phyloP scores from a whole-genome alignment of 345 rosid species.

The Lepidium sativum region DNA sequence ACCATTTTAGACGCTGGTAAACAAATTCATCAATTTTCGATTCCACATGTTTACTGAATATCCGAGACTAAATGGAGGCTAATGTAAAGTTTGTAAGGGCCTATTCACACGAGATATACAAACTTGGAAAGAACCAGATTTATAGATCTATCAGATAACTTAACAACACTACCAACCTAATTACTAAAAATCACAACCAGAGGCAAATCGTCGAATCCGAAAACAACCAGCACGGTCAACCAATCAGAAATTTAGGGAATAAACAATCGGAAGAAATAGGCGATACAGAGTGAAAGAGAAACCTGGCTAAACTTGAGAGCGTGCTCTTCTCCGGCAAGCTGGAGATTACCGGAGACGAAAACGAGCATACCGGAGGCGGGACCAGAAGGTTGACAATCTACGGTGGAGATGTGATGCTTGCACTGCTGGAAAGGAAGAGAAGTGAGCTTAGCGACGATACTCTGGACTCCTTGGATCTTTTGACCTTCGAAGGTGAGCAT shows the following conservation, averaged over 20 bases:
- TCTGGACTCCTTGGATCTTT: conserved; percentile 71
- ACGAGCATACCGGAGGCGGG: conserved; percentile 86
- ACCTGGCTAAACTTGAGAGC: conserved; percentile 88
- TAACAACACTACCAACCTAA: not conserved
- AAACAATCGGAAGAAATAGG: not conserved
- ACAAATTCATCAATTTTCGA: not conserved
- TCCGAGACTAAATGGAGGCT: not conserved
- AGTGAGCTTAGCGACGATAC: conserved; percentile 76
- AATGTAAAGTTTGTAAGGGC: not conserved
- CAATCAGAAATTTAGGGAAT: not conserved
- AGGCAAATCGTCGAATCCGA: not conserved
- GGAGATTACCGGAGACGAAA: conserved; percentile 84
- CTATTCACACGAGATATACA: not conserved
- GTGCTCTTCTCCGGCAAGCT: conserved; percentile 87
- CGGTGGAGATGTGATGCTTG: conserved; percentile 72
- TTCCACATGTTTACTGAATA: not conserved
- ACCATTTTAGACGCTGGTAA: not conserved
- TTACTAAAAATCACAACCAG: not conserved
- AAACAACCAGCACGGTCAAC: not conserved
- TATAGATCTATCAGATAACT: not conserved
- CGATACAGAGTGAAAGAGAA: not conserved
- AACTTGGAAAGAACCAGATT: not conserved
- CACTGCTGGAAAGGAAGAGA: conserved; percentile 90
- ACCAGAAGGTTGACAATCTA: conserved; percentile 94
- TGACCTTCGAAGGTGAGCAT: conserved; percentile 97